These are phyloP conservation scores for Elongisporangium prolatum DNA, from an alignment of 352 stramenopile species.

Conservation along the genomic window DNA sequence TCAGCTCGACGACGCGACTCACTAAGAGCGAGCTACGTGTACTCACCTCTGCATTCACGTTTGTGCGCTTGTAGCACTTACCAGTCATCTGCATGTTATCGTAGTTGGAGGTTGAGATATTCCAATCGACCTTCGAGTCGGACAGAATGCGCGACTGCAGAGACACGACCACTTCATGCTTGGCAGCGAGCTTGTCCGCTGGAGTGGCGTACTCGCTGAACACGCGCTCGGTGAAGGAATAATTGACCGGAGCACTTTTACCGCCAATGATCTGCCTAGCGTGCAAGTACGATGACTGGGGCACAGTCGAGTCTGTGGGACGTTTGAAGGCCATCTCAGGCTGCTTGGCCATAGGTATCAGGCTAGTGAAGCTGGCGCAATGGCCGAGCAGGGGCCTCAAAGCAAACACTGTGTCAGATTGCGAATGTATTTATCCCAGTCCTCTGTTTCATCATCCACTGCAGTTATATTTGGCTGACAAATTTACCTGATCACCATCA, in stretches of 20 bases:
- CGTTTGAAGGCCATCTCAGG: background rate
- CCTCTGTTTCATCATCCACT: background rate
- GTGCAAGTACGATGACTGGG: constrained; percentile 16
- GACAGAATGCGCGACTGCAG: constrained; percentile 60
- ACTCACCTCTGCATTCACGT: constrained; percentile 69
- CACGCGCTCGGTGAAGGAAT: constrained; percentile 65
- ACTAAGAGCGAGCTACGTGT: background rate
- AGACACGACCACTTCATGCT: constrained; percentile 54
- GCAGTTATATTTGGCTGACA: background rate
- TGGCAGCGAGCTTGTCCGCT: constrained; percentile 43
- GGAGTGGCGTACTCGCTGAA: constrained; percentile 65
- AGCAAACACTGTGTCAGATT: background rate
- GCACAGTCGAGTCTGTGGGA: background rate
- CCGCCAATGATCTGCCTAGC: constrained; percentile 66
- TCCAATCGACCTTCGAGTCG: constrained; percentile 48
- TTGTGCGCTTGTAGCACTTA: constrained; percentile 75
- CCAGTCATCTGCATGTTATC: constrained; percentile 68
- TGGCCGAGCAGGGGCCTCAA: background rate
- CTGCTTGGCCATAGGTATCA: background rate
- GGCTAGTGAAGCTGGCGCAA: background rate
- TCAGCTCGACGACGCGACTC: background rate
- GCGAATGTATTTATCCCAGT: background rate
- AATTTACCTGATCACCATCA: background rate
- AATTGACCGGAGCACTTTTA: constrained; percentile 54
- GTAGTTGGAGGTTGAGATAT: constrained; percentile 63